Percentiles rank a stretch among this genome's conserved stretches.
Conservation (phyloP, 163 green algal genomes). For the Prototheca wickerhamii region DNA sequence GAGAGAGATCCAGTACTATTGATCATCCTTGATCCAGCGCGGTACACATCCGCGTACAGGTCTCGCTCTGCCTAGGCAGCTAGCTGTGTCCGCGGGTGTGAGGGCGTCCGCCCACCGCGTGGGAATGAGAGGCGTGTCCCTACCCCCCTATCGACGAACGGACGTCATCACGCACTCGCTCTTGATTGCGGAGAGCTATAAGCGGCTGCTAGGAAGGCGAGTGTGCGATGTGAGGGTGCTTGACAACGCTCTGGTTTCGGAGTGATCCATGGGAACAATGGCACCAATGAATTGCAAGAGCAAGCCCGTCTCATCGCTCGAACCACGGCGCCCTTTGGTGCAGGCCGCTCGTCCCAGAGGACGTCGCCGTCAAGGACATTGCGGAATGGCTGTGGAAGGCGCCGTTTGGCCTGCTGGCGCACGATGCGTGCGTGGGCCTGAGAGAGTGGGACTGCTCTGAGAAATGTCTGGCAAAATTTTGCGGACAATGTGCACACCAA, state of each 20-base stretch:
- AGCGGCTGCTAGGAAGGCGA: neutral
- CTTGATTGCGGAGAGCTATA: neutral
- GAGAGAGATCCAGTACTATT: no score
- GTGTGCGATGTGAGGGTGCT: no score
- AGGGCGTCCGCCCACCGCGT: no score
- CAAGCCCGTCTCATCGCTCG: no score
- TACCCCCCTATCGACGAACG: neutral
- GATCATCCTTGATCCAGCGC: no score
- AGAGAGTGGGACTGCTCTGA: neutral
- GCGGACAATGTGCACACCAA: no score
- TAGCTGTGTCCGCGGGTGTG: no score
- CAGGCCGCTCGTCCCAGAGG: constrained; percentile 41
- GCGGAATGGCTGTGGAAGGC: constrained; percentile 42
- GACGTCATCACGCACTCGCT: neutral
- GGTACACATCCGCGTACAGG: no score
- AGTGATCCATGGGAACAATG: no score
- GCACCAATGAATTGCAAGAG: neutral
- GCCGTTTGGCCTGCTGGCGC: constrained; percentile 44
- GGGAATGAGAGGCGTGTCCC: no score
- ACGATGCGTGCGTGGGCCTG: constrained; percentile 19
- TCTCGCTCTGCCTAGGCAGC: no score
- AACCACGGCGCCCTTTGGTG: neutral
- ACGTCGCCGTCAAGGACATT: constrained; percentile 38
- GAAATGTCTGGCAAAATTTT: neutral
- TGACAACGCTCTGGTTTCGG: no score